Evolutionary conservation across 1,284 basidiomycete genomes (phyloP), one percentile per base, ranked within the genome.

Genomic region (Ustilago crameri): DNA sequence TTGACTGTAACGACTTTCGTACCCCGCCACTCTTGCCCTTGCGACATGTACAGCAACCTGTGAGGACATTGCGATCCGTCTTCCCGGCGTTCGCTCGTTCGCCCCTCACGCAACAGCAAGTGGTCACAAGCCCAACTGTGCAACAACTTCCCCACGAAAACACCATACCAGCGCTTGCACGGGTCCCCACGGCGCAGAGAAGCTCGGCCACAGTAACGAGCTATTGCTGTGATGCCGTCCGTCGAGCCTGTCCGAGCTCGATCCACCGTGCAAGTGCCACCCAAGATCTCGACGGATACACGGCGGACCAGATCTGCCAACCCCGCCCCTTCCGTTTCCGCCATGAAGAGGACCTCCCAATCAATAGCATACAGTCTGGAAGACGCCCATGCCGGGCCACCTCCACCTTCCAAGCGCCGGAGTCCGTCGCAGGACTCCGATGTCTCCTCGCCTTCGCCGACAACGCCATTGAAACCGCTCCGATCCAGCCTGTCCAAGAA

Each of bases 201-300:
- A 48, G 44, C 53, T 55, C 53, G 38, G 32, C 5, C 27, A 35
- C 23, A 18, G 17, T 17, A 14, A 50, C 41, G 43, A 46, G 47
- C 57, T 49, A 43, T 53, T 35, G 67, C 56, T 59, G 67, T 53
- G 51, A 70, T 70, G 67, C 67, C 67, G 67, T 64, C 67, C 42
- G 46, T 58, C 49, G 60, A 60, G 50, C 57, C 52, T 17, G 42
- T 60, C n/a, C 55, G 56, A 51, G 53, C 57, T 56, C 63, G 63
- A 41, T 50, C 32, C 23, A 65, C 57, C 43, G 55, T 51, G 62
- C 62, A 55, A 42, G 51, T 58, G 34, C 47, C 55, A 9, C 32
- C 51, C 12, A 58, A 54, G 24, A 14, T 48, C 9, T n/a, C 43
- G 22, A 43, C 53, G 17, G 42, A 52, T 22, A 48, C 22, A 35